These are phyloP conservation scores for Phytopythium aichiense DNA, from an alignment of 352 stramenopile species.

Conservation along the genomic window DNA sequence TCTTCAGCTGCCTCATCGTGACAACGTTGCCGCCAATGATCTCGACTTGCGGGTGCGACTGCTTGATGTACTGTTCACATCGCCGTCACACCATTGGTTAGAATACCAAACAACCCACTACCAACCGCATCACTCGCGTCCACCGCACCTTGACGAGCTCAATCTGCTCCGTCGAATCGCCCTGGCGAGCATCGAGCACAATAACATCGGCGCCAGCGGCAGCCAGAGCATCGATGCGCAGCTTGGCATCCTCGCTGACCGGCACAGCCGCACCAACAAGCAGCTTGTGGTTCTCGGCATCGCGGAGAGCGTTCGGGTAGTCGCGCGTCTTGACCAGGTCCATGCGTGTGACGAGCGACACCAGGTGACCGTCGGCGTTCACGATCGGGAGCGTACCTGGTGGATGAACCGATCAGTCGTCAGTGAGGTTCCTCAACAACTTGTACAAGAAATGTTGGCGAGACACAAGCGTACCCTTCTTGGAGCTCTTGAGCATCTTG, in stretches of 20 bases:
- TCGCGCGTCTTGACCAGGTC: conserved; percentile 96
- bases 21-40: conserved; percentile 99
- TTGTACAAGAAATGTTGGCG: neutral
- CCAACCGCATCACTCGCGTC: neutral
- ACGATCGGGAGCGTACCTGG: conserved; percentile 95
- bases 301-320: conserved; percentile 93
- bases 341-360: conserved; percentile 95
- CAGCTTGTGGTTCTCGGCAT: conserved; percentile 92
- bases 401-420: neutral
- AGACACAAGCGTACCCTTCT: conserved; percentile 80
- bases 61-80: conserved; percentile 85
- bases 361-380: conserved; percentile 92
- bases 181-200: conserved; percentile 97
- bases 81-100: neutral
- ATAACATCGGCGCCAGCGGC: conserved; percentile 96
- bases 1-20: conserved; percentile 92
- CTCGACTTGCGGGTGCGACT: conserved; percentile 84
- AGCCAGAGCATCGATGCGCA: conserved; percentile 83
- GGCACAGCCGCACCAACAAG: conserved; percentile 95
- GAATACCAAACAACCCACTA: neutral
- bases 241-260: conserved; percentile 91
- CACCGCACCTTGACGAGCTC: conserved; percentile 42
- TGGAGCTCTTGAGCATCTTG: conserved; percentile 94
- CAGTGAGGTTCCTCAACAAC: neutral
- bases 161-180: conserved; percentile 90